Conservation (phyloP, 2,329 filamentous ascomycete genomes). For the Curvularia sp. region DNA sequence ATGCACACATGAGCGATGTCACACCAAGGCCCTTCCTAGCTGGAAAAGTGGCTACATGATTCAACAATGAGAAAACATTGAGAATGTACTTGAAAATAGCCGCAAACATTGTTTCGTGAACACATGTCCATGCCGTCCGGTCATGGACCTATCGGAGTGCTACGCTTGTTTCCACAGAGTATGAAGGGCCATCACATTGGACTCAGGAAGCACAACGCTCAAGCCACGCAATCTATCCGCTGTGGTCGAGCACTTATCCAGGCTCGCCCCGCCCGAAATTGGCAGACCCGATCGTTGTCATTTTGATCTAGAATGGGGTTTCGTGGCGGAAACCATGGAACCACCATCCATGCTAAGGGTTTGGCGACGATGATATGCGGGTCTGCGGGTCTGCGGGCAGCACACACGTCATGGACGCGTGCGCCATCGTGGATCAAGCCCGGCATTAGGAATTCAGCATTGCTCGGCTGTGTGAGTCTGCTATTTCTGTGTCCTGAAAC, state of each 20-base stretch:
- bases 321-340: constrained; percentile 16
- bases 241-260: constrained; percentile 16
- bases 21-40: background rate
- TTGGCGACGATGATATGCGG: constrained; percentile 15
- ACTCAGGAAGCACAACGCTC: constrained; percentile 21
- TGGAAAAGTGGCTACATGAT: constrained; percentile 9
- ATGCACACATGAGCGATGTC: constrained; percentile 1
- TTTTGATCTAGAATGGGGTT: constrained; percentile 17
- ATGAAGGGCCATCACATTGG: constrained; percentile 17
- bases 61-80: constrained; percentile 10
- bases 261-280: constrained; percentile 22
- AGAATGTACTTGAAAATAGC: constrained; percentile 5
- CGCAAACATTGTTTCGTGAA: constrained; percentile 14
- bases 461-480: constrained; percentile 6
- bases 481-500: constrained; percentile 30
- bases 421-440: constrained; percentile 19
- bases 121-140: constrained; percentile 3
- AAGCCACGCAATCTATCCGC: constrained; percentile 36
- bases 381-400: constrained; percentile 24
- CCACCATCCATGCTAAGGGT: constrained; percentile 13
- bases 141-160: constrained; percentile 12
- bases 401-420: constrained; percentile 29
- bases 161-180: constrained; percentile 1
- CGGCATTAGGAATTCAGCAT: constrained; percentile 14
- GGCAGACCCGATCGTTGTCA: constrained; percentile 20